Conservation (phyloP, 768 basidiomycete species). For the Hypsizygus marmoreus region DNA sequence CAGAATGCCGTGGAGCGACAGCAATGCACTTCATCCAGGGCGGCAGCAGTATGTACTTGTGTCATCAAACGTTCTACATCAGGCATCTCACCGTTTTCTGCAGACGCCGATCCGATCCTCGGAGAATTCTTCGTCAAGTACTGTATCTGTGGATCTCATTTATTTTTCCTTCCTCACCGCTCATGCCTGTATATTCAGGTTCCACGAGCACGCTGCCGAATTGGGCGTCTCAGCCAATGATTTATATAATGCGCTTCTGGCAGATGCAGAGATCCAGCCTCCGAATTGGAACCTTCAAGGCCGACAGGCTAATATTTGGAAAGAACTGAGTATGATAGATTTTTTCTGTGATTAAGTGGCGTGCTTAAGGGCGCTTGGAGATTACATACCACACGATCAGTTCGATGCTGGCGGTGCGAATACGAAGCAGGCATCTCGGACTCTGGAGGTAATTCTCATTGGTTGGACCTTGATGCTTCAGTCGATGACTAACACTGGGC, state of each 20-base stretch:
- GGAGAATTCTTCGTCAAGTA: constrained; percentile 69
- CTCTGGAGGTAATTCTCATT: constrained; percentile 48
- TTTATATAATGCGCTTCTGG: constrained; percentile 58
- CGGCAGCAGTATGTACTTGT: constrained; percentile 52
- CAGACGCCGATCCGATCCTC: constrained; percentile 66
- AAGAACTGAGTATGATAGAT: constrained; percentile 41
- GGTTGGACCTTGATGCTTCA: background rate
- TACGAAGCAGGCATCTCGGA: constrained; percentile 63
- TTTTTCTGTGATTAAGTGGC: background rate
- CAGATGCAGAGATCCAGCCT: constrained; percentile 59
- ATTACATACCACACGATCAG: constrained; percentile 43
- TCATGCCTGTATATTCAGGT: constrained; percentile 33
- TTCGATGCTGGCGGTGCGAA: constrained; percentile 52
- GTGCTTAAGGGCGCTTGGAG: constrained; percentile 18
- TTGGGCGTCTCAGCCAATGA: constrained; percentile 50
- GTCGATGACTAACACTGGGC: constrained; percentile 3
- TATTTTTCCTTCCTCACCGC: background rate
- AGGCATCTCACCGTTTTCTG: background rate
- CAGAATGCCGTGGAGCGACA: constrained; percentile 63
- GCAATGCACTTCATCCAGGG: constrained; percentile 57
- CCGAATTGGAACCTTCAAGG: constrained; percentile 67
- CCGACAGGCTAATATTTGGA: constrained; percentile 59
- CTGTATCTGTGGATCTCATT: background rate
- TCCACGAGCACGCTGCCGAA: constrained; percentile 45
- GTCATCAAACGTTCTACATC: background rate